These are phyloP conservation scores for Exophiala aquamarina DNA, from an alignment of 2,329 filamentous ascomycete genomes.

Conservation along the genomic window DNA sequence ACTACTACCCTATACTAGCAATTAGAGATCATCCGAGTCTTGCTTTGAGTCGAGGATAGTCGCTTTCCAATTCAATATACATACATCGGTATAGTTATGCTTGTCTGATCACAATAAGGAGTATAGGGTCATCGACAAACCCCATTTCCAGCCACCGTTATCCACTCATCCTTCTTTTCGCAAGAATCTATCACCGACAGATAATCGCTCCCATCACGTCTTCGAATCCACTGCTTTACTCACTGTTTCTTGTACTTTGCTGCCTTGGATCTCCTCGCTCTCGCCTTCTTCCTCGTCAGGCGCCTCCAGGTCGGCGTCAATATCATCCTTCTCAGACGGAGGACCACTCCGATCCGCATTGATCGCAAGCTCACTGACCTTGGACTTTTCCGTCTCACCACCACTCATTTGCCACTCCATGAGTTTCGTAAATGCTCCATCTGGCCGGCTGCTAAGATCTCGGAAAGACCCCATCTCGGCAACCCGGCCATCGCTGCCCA, in stretches of 20 bases:
- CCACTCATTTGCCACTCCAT: constrained; percentile 99
- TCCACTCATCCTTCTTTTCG: too few relatives aligned
- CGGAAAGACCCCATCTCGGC: constrained; percentile 86
- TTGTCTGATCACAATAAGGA: too few relatives aligned
- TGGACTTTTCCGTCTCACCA: constrained; percentile 54
- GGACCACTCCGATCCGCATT: constrained; percentile 33
- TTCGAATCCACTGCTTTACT: constrained; percentile 20
- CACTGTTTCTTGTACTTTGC: constrained; percentile 21
- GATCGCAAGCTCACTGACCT: constrained; percentile 24
- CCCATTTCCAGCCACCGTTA: too few relatives aligned
- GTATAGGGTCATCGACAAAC: too few relatives aligned
- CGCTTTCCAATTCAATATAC: background rate
- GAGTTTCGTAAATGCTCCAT: constrained; percentile 86
- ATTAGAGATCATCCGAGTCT: too few relatives aligned
- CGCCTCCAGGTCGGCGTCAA: constrained; percentile 44
- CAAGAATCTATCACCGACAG: background rate
- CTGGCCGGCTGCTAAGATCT: constrained; percentile 68
- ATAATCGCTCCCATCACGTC: constrained; percentile 2
- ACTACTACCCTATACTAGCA: too few relatives aligned
- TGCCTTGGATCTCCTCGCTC: constrained; percentile 33
- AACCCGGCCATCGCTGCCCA: constrained; percentile 81
- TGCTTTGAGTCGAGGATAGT: too few relatives aligned
- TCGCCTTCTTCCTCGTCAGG: constrained; percentile 35
- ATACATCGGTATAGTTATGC: background rate
- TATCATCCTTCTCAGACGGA: constrained; percentile 51